Conservation (phyloP, 2,329 filamentous ascomycete genomes). For the Aspergillus ochraceoroseus region DNA sequence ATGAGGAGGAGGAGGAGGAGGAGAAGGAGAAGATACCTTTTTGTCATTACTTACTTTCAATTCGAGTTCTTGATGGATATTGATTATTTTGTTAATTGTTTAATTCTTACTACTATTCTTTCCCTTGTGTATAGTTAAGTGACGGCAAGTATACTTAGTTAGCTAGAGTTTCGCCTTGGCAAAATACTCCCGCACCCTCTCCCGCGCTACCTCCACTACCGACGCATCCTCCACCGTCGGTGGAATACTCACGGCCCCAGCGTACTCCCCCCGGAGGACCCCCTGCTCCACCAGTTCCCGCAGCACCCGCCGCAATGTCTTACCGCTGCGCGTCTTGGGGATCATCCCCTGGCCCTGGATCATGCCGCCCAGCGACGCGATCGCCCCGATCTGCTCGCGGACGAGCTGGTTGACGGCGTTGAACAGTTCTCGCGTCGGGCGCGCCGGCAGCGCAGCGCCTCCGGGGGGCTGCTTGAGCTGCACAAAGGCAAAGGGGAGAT, state of each 20-base stretch:
- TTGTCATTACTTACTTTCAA: too few species aligned
- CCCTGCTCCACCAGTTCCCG: slow-evolving; percentile 80
- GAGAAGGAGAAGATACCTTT: too few species aligned
- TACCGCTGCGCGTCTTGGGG: slow-evolving; percentile 86
- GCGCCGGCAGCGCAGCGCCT: slow-evolving; percentile 38
- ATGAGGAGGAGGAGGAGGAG: not conserved
- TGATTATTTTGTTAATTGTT: too few species aligned
- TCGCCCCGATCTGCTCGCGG: slow-evolving; percentile 76
- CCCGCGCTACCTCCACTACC: slow-evolving; percentile 68
- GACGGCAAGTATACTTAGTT: not conserved
- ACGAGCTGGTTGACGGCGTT: slow-evolving; percentile 51
- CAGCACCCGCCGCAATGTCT: slow-evolving; percentile 77
- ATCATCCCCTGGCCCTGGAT: slow-evolving; percentile 83
- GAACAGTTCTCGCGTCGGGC: slow-evolving; percentile 44
- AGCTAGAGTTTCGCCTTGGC: slow-evolving; percentile 43
- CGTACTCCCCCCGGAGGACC: slow-evolving; percentile 65
- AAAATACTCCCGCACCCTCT: slow-evolving; percentile 72
- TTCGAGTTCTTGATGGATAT: too few species aligned
- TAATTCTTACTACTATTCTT: too few species aligned
- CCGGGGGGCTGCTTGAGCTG: slow-evolving; percentile 53
- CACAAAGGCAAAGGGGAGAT: slow-evolving; percentile 86
- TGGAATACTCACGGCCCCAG: slow-evolving; percentile 67
- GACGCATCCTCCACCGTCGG: slow-evolving; percentile 78
- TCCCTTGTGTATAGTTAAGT: not conserved
- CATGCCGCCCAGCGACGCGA: slow-evolving; percentile 79